These are phyloP conservation scores for Tylopilus sp. DNA, from an alignment of 768 basidiomycete genomes.

Conservation along the genomic window DNA sequence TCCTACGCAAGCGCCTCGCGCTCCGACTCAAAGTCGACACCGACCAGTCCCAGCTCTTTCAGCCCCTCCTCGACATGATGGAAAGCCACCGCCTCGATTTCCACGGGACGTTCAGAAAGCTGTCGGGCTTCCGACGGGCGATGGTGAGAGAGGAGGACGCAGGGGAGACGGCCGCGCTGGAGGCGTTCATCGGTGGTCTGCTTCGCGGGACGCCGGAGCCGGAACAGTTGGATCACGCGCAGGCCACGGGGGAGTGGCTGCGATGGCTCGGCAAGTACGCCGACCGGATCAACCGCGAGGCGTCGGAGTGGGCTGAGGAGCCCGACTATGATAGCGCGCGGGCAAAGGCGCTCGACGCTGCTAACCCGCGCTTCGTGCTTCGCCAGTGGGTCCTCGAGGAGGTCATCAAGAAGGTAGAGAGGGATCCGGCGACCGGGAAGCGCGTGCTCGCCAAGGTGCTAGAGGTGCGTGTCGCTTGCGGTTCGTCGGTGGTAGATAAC, in stretches of 20 bases:
- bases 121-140: slow-evolving; percentile 59
- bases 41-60: slow-evolving; percentile 61
- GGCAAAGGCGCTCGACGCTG: slow-evolving; percentile 46
- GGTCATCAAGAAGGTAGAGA: slow-evolving; percentile 74
- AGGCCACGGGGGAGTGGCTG: slow-evolving; percentile 51
- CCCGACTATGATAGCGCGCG: slow-evolving; percentile 45
- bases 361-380: slow-evolving; percentile 89
- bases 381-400: slow-evolving; percentile 97
- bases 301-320: slow-evolving; percentile 41
- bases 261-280: slow-evolving; percentile 66
- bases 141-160: slow-evolving; percentile 21
- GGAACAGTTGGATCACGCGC: slow-evolving; percentile 39
- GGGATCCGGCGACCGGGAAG: slow-evolving; percentile 60
- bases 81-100: slow-evolving; percentile 80
- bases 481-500: not conserved
- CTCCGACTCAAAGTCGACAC: slow-evolving; percentile 50
- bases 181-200: slow-evolving; percentile 42
- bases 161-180: slow-evolving; percentile 24
- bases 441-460: slow-evolving; percentile 75
- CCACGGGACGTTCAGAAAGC: slow-evolving; percentile 74
- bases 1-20: slow-evolving; percentile 83
- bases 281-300: slow-evolving; percentile 52
- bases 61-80: slow-evolving; percentile 73
- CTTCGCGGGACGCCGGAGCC: slow-evolving; percentile 48
- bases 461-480: slow-evolving; percentile 46